These are phyloP conservation scores for Talaromyces borbonicus DNA, from an alignment of 495 filamentous ascomycete species.

Conservation along the genomic window DNA sequence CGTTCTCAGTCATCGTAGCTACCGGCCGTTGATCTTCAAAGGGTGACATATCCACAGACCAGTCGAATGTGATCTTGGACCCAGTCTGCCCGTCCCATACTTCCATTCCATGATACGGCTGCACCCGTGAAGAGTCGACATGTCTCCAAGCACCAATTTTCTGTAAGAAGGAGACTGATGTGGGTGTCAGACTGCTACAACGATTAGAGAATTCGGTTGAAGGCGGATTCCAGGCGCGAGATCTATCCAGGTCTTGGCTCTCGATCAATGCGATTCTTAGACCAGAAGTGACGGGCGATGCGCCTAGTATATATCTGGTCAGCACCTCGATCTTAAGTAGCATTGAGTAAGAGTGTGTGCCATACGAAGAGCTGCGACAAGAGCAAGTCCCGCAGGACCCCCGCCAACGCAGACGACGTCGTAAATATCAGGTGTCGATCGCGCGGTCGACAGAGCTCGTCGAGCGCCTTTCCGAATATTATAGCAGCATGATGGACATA, in stretches of 20 bases:
- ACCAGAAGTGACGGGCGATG: conserved; percentile 61
- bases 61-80: conserved; percentile 82
- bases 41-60: conserved; percentile 40
- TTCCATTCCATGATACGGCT: conserved; percentile 84
- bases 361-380: conserved; percentile 79
- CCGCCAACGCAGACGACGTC: conserved; percentile 95
- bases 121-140: conserved; percentile 57
- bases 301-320: conserved; percentile 25
- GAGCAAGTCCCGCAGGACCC: conserved; percentile 86
- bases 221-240: conserved; percentile 53
- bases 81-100: conserved; percentile 94
- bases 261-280: conserved; percentile 87
- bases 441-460: conserved; percentile 22
- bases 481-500: conserved; percentile 34
- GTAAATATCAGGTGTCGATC: conserved; percentile 48
- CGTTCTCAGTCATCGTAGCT: conserved; percentile 94
- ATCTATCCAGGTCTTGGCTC: conserved; percentile 65
- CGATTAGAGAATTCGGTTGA: conserved; percentile 76
- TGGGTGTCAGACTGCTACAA: conserved; percentile 85
- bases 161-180: conserved; percentile 60
- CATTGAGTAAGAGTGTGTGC: conserved; percentile 9
- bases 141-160: conserved; percentile 84
- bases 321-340: neutral
- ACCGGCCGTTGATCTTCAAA: conserved; percentile 51
- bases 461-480: conserved; percentile 14